Percentiles rank a stretch among this genome's conserved stretches.
Evolutionary conservation across 441 rosid species (phyloP).

Genomic region (Adansonia grandidieri): DNA sequence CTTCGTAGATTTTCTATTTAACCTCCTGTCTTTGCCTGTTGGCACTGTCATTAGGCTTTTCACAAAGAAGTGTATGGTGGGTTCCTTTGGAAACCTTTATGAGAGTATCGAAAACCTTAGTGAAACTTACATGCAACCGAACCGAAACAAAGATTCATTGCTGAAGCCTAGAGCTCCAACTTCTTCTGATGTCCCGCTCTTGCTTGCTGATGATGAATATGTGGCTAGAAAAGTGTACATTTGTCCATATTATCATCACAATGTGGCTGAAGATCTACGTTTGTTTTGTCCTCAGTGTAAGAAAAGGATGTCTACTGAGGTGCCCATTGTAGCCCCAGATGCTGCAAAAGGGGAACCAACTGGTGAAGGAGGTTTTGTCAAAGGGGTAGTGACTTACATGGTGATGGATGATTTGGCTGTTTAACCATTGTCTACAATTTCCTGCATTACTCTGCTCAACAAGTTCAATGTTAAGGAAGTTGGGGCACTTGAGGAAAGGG

Average conservation of each 20-base stretch:
- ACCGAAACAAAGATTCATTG: slow-evolving; percentile 11
- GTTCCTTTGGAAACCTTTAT: slow-evolving; percentile 29
- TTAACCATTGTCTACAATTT: slow-evolving; percentile 7
- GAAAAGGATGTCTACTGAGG: not conserved
- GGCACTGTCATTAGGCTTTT: slow-evolving; percentile 30
- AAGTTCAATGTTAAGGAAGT: slow-evolving; percentile 12
- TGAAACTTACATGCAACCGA: slow-evolving; percentile 23
- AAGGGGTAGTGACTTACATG: slow-evolving; percentile 10
- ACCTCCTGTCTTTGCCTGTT: slow-evolving; percentile 24
- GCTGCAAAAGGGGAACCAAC: not conserved
- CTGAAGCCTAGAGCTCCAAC: slow-evolving; percentile 22
- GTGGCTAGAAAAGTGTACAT: not conserved
- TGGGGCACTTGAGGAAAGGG: not conserved
- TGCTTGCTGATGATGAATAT: not conserved
- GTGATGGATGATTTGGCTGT: slow-evolving; percentile 18
- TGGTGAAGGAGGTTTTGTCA: slow-evolving; percentile 11
- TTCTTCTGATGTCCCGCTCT: not conserved
- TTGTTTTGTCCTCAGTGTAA: not conserved
- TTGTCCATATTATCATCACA: not conserved
- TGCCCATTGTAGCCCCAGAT: not conserved
- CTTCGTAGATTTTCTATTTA: slow-evolving; percentile 33
- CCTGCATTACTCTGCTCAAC: not conserved
- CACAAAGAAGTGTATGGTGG: slow-evolving; percentile 14
- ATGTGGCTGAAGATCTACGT: not conserved
- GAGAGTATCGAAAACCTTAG: slow-evolving; percentile 30